Percentiles rank a stretch among this genome's conserved stretches.
phyloP scores from a whole-genome alignment of 2,329 filamentous ascomycete genomes.

The Thielaviopsis cerberus region DNA sequence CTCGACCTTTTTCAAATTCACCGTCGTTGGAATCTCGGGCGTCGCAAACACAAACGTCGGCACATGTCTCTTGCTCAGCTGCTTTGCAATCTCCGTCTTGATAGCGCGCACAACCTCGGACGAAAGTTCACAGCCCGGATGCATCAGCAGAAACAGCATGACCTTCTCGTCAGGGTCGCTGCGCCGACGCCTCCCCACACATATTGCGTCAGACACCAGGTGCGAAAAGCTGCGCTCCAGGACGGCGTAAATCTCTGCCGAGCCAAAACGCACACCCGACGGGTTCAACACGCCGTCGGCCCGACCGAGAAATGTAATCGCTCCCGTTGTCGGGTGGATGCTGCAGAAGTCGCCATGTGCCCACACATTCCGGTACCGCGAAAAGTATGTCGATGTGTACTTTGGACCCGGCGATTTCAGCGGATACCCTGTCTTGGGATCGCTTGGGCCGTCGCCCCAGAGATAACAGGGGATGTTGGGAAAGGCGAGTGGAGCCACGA shows the following conservation, averaged over 20 bases:
- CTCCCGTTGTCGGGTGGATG: slow-evolving; percentile 47
- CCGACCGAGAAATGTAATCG: slow-evolving; percentile 47
- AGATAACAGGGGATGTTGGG: slow-evolving; percentile 57
- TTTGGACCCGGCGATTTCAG: slow-evolving; percentile 28
- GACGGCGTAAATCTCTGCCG: slow-evolving; percentile 61
- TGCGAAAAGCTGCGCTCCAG: slow-evolving; percentile 47
- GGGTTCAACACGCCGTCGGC: slow-evolving; percentile 69
- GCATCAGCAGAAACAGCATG: slow-evolving; percentile 37
- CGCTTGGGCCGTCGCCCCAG: slow-evolving; percentile 33
- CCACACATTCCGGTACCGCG: slow-evolving; percentile 50
- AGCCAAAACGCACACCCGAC: slow-evolving; percentile 60
- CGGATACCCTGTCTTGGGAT: slow-evolving; percentile 12
- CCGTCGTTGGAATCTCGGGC: slow-evolving; percentile 62
- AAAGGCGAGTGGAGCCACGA: slow-evolving; percentile 52
- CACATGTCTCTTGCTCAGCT: slow-evolving; percentile 55
- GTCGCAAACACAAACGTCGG: slow-evolving; percentile 65
- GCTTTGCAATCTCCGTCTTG: slow-evolving; percentile 44
- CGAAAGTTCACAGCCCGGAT: slow-evolving; percentile 36
- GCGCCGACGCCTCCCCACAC: slow-evolving; percentile 56
- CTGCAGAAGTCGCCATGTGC: slow-evolving; percentile 67
- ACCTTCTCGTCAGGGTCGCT: slow-evolving; percentile 34
- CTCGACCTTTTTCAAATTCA: slow-evolving; percentile 75
- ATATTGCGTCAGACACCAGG: slow-evolving; percentile 52
- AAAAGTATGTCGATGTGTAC: slow-evolving; percentile 43
- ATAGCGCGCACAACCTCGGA: slow-evolving; percentile 36